Evolutionary conservation across 1,139 yeast species (phyloP).

Genomic region (Saccharomyces uvarum): DNA sequence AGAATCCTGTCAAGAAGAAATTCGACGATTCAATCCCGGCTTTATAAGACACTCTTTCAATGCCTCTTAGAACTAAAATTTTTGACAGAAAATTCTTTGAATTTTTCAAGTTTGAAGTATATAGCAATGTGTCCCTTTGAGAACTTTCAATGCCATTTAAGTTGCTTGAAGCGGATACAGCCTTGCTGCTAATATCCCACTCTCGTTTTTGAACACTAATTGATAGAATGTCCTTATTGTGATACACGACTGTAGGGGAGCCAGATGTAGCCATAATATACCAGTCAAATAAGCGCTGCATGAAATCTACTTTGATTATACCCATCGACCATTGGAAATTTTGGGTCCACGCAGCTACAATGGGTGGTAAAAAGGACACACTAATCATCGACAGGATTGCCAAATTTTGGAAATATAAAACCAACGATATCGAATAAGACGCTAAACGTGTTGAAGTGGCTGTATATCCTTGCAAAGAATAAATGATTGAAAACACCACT

Average conservation of each 20-base stretch:
- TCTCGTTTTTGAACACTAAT: slow-evolving; percentile 60
- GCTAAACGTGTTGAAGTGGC: slow-evolving; percentile 96
- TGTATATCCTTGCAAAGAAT: slow-evolving; percentile 82
- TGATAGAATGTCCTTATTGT: slow-evolving; percentile 48
- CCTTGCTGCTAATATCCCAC: slow-evolving; percentile 8
- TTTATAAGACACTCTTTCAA: slow-evolving; percentile 80
- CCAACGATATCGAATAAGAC: slow-evolving; percentile 84
- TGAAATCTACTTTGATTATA: slow-evolving; percentile 66
- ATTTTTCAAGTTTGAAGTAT: slow-evolving; percentile 67
- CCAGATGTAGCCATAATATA: slow-evolving; percentile 95
- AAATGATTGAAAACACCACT: slow-evolving; percentile 74
- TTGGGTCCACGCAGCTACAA: slow-evolving; percentile 97
- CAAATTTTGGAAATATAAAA: slow-evolving; percentile 86
- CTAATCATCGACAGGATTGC: slow-evolving; percentile 97
- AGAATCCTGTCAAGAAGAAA: slow-evolving; percentile 78
- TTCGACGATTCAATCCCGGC: slow-evolving; percentile 81
- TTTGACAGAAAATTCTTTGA: slow-evolving; percentile 41
- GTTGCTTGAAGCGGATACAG: slow-evolving; percentile 26
- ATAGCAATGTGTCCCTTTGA: slow-evolving; percentile 44
- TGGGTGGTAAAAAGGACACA: slow-evolving; percentile 85
- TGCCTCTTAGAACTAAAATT: slow-evolving; percentile 78
- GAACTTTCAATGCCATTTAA: slow-evolving; percentile 41
- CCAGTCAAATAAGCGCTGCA: slow-evolving; percentile 87
- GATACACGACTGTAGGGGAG: slow-evolving; percentile 61
- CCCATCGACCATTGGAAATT: slow-evolving; percentile 97